A percentile compares a stretch with the other conserved stretches of the same genome.
Evolutionary conservation across 345 rosid species (phyloP).

Genomic region (Erysimum cheiranthoides): DNA sequence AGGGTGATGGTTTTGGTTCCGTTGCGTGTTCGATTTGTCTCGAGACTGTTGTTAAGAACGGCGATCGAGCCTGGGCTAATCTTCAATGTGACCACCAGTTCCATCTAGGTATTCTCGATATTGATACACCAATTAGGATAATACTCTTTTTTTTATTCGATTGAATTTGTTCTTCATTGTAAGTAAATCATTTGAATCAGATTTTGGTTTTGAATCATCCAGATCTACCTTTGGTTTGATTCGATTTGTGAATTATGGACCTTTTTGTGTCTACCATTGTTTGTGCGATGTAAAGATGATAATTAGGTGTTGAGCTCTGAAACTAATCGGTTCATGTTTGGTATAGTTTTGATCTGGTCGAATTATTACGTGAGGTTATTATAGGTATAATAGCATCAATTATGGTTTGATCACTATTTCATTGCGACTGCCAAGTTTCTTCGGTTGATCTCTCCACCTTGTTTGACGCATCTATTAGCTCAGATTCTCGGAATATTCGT

Average conservation of each 20-base stretch:
- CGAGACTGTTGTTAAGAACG: conserved; percentile 69
- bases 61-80: conserved; percentile 97
- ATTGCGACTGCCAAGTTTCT: conserved; percentile 22
- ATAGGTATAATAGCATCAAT: neutral
- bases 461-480: conserved; percentile 23
- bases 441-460: conserved; percentile 7
- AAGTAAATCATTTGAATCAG: neutral
- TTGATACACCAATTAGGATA: conserved; percentile 33
- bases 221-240: conserved; percentile 31
- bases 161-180: conserved; percentile 23
- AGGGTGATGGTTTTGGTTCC: conserved; percentile 57
- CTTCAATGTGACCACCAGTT: conserved; percentile 97
- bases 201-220: conserved; percentile 26
- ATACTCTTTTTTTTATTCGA: neutral
- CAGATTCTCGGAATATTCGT: neutral
- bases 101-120: conserved; percentile 65
- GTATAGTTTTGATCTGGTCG: conserved; percentile 13
- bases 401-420: conserved; percentile 24
- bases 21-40: conserved; percentile 98
- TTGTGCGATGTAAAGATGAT: neutral
- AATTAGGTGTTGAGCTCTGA: conserved; percentile 26
- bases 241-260: conserved; percentile 5
- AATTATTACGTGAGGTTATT: conserved; percentile 8
- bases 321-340: conserved; percentile 29
- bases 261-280: neutral